Evolutionary conservation across 1,139 yeast genomes (phyloP).

Genomic region (Geotrichum macrosporum): DNA sequence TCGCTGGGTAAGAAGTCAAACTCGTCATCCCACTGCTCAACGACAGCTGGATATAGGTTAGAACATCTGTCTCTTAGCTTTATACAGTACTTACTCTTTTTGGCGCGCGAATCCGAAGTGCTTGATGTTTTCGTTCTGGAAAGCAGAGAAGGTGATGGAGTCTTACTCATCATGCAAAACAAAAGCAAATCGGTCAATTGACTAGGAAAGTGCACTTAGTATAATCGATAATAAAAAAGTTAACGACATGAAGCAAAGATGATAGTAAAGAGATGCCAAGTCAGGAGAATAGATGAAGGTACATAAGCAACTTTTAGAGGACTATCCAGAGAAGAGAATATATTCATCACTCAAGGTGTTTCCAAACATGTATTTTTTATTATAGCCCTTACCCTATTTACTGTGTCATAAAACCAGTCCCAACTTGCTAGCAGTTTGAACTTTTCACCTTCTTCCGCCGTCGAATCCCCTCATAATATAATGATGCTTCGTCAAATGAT

Average conservation of each 20-base stretch:
- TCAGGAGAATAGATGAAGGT: background rate
- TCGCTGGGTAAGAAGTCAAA: constrained; percentile 14
- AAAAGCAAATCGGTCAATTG: background rate
- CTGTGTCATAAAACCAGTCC: background rate
- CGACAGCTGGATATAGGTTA: background rate
- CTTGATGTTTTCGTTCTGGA: constrained; percentile 5
- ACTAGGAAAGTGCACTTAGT: no score
- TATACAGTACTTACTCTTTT: constrained; percentile 1
- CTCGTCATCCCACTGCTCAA: constrained; percentile 20
- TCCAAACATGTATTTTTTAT: no score
- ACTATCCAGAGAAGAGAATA: background rate
- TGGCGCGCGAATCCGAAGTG: background rate
- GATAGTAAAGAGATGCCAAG: background rate
- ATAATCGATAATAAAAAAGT: no score
- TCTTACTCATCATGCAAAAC: constrained; percentile 3
- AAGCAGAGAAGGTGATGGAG: constrained; percentile 2
- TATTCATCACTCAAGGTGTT: background rate
- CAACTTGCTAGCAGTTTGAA: background rate
- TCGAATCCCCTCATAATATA: no score
- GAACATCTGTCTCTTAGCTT: background rate
- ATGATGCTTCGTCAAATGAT: constrained; percentile 6
- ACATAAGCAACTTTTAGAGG: background rate
- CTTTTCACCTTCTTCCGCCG: background rate
- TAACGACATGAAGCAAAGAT: background rate
- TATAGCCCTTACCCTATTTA: background rate